These are phyloP conservation scores for Teunomyces atbi DNA, from an alignment of 805 yeast species.

Conservation along the genomic window DNA sequence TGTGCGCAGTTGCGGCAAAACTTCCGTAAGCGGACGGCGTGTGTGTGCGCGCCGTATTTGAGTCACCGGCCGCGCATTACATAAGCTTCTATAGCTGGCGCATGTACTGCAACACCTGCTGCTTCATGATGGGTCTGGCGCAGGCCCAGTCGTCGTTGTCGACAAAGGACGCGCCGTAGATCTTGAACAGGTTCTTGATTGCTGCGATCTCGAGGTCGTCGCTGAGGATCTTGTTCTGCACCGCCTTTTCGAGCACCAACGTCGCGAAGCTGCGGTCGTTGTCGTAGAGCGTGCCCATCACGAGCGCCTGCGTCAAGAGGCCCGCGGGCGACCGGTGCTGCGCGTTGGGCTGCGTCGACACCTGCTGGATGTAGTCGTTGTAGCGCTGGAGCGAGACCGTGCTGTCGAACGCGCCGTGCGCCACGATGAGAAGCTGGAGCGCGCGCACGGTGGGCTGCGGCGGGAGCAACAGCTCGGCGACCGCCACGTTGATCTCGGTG, in stretches of 20 bases:
- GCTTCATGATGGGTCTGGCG: slow-evolving; percentile 33
- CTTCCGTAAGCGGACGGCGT: not conserved
- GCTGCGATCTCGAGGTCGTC: slow-evolving; percentile 40
- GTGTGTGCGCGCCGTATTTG: not conserved
- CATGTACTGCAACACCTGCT: slow-evolving; percentile 14
- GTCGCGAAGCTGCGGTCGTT: slow-evolving; percentile 55
- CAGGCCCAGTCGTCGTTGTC: slow-evolving; percentile 40
- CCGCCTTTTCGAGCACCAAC: slow-evolving; percentile 48
- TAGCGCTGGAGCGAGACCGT: slow-evolving; percentile 42
- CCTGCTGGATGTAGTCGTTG: slow-evolving; percentile 43
- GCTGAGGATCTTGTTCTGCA: slow-evolving; percentile 30
- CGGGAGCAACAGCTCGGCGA: slow-evolving; percentile 36
- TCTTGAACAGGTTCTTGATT: slow-evolving; percentile 44
- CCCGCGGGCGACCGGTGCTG: slow-evolving; percentile 42
- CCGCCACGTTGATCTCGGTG: slow-evolving; percentile 26
- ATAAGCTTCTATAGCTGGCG: not conserved
- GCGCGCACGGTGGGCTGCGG: slow-evolving; percentile 31
- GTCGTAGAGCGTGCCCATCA: slow-evolving; percentile 41
- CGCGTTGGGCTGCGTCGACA: slow-evolving; percentile 28
- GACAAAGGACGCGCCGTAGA: slow-evolving; percentile 50
- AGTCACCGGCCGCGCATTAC: not conserved
- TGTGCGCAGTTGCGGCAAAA: not conserved
- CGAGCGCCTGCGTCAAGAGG: slow-evolving; percentile 44
- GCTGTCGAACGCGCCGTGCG: slow-evolving; percentile 36
- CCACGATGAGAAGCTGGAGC: slow-evolving; percentile 42